Percentiles rank a stretch among this genome's conserved stretches.
phyloP scores from a whole-genome alignment of 2,329 filamentous ascomycete species.

The Penicillium expansum region DNA sequence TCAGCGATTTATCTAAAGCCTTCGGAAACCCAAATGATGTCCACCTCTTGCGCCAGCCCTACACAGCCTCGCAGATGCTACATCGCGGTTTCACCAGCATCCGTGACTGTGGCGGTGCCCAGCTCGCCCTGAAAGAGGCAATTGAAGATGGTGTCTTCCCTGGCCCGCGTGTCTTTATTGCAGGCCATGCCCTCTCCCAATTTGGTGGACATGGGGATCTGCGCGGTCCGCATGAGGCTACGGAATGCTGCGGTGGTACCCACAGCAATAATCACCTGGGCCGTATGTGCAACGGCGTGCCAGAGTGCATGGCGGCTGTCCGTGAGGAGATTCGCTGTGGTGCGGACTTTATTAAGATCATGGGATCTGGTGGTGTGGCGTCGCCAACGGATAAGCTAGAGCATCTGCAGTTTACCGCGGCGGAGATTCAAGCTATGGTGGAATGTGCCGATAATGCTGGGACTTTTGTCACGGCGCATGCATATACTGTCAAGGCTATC shows the following conservation, averaged over 20 bases:
- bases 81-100: constrained; percentile 58
- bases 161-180: constrained; percentile 56
- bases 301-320: constrained; percentile 52
- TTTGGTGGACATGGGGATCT: constrained; percentile 59
- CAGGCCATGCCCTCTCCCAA: constrained; percentile 55
- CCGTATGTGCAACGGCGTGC: constrained; percentile 54
- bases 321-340: constrained; percentile 56
- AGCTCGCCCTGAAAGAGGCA: constrained; percentile 46
- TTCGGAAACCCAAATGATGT: constrained; percentile 24
- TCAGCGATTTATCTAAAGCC: constrained; percentile 20
- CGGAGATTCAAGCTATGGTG: constrained; percentile 54
- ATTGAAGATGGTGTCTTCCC: constrained; percentile 56
- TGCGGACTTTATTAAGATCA: constrained; percentile 61
- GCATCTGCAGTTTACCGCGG: constrained; percentile 55
- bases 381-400: constrained; percentile 55
- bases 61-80: constrained; percentile 48
- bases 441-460: constrained; percentile 50
- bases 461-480: constrained; percentile 57
- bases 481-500: constrained; percentile 56
- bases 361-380: constrained; percentile 57
- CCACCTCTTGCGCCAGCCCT: constrained; percentile 23
- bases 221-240: constrained; percentile 40
- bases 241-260: constrained; percentile 50
- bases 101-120: constrained; percentile 59
- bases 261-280: constrained; percentile 28